Conservation (phyloP, 805 yeast genomes). For the Schizosaccharomyces osmophilus region DNA sequence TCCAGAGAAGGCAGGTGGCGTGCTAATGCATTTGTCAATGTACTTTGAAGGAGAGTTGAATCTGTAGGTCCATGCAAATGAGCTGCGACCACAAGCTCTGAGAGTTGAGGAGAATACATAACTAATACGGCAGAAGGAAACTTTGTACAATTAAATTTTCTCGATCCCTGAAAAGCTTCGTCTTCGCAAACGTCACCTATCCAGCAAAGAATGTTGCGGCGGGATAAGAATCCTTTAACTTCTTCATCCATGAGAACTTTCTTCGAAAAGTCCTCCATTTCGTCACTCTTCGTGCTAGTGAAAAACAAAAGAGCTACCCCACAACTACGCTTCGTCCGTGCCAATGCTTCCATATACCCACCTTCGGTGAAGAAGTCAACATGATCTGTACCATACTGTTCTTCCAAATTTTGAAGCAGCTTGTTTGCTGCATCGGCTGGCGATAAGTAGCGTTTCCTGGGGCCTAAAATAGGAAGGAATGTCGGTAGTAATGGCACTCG, state of each 20-base stretch:
- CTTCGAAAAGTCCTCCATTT: constrained; percentile 26
- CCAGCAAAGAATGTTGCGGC: constrained; percentile 46
- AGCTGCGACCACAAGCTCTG: not conserved
- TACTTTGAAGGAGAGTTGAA: constrained; percentile 12
- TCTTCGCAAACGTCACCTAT: constrained; percentile 64
- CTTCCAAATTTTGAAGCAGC: constrained; percentile 29
- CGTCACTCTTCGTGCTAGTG: constrained; percentile 49
- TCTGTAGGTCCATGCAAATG: constrained; percentile 25
- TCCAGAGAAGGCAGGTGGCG: constrained; percentile 38
- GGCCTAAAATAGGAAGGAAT: constrained; percentile 16
- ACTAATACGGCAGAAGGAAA: not conserved
- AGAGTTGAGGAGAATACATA: not conserved
- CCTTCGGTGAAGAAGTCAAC: constrained; percentile 29
- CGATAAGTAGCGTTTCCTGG: constrained; percentile 12
- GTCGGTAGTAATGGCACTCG: constrained; percentile 13
- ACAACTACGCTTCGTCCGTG: constrained; percentile 40
- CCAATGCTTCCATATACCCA: constrained; percentile 59
- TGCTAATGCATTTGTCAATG: constrained; percentile 23
- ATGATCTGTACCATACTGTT: constrained; percentile 8
- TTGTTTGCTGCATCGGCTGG: constrained; percentile 30
- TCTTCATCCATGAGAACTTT: constrained; percentile 28
- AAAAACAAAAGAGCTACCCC: constrained; percentile 52
- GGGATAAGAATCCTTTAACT: constrained; percentile 24
- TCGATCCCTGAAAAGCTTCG: constrained; percentile 40
- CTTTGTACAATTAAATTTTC: not conserved